phyloP scores from a whole-genome alignment of 176 grass and related monocot species.

The Musa troglodytarum region DNA sequence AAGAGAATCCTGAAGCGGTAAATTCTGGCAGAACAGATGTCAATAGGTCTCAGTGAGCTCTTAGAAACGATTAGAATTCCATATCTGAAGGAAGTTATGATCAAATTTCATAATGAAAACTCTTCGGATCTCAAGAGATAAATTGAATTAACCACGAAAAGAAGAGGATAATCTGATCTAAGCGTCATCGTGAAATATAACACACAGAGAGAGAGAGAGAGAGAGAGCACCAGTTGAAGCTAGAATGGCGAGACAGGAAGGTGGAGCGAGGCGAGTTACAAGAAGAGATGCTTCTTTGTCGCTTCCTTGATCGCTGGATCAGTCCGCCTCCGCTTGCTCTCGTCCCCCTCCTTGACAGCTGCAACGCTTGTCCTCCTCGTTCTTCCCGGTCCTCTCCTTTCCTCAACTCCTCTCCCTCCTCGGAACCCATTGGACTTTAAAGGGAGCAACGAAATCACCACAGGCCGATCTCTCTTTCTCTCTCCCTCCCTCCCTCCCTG shows the following conservation, averaged over 20 bases:
- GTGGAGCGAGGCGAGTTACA: constrained; percentile 29
- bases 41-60: too few species aligned
- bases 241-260: constrained; percentile 34
- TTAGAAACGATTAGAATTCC: too few species aligned
- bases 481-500: not conserved
- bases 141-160: not conserved
- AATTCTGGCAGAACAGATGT: too few species aligned
- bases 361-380: not conserved
- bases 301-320: constrained; percentile 21
- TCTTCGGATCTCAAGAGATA: not conserved
- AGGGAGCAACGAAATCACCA: not conserved
- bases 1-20: not conserved
- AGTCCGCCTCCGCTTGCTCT: constrained; percentile 16
- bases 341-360: not conserved
- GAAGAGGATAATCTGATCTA: not conserved
- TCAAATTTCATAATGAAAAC: too few species aligned
- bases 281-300: constrained; percentile 25
- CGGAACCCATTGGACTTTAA: not conserved
- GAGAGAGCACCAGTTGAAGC: constrained; percentile 49
- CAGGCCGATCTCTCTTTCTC: not conserved
- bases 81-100: too few species aligned
- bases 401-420: not conserved
- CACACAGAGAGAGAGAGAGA: not conserved
- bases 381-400: not conserved
- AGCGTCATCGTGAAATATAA: not conserved